Evolutionary conservation across 2,329 filamentous ascomycete species (phyloP), one percentile per base, ranked within the genome.

Genomic region (Fusarium sororula): DNA sequence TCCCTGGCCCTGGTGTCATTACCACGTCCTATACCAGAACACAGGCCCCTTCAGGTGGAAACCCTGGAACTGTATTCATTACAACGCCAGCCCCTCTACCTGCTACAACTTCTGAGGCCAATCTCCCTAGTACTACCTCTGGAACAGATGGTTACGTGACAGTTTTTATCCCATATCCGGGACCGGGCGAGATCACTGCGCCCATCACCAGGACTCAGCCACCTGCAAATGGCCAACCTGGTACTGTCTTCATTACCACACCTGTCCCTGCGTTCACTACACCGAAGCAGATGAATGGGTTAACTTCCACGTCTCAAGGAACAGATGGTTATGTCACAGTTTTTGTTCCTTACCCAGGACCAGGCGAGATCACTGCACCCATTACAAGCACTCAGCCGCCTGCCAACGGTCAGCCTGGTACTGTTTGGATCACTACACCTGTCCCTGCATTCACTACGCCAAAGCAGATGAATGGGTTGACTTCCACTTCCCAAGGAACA

Each of bases 41-140:
- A 13, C 68, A 72, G 20, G 26, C 69, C 15, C 69, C 69, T n/a
- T 58, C 68, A 6, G 65, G 44, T 8, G 69, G 69, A 15, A 68
- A 69, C 9, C 68, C 69, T 15, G 69, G 68, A 22, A 72, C 69
- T 22, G 58, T 72, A 12, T 59, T 72, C 6, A 72, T 73, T 28
- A 69, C 70, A 24, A 72, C 69, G 6, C 70, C 69, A 22, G 70
- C 53, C 18, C 68, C 68, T 38, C 30, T 55, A 24, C 22, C 66
- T 15, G 41, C 58, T 30, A 68, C 55, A 17, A 63, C 64, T 28
- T 32, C 63, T 15, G 47, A 63, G 37, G 39, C 60, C n/a, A 68
- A 62, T 24, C 24, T 68, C 9, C 64, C 67, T 37, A 70, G 53
- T 70, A 70, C 68, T 18, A 65, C 59, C 1, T 65, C 67, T 15